Evolutionary conservation across 495 filamentous ascomycete species (phyloP), one percentile per base, ranked within the genome.

Genomic region (Venustampulla echinocandica): DNA sequence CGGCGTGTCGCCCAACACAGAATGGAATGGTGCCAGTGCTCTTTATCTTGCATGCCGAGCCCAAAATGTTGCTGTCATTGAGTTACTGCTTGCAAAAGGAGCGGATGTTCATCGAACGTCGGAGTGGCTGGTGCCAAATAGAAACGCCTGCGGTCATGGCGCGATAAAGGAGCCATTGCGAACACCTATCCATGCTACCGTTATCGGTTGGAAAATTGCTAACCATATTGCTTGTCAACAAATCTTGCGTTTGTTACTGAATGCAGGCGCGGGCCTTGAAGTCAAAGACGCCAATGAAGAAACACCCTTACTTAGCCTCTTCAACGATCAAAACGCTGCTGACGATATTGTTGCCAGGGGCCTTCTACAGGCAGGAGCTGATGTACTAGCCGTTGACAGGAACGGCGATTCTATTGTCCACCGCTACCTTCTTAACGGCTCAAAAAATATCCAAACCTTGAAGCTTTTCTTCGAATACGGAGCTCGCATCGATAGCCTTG

Each of bases 21-120:
- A 2, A 15, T 51, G 14, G n/a, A 11, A 18, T 7, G 48, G 48
- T 20, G 48, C 48, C 3, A 51, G 42, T 19, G 48, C 48, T 24
- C 48, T 51, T 14, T 51, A 45, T 18, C 48, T 51, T 14, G 48
- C 48, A 2, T 32, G 23, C 14, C 17, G 34, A 9, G 41, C 41
- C 13, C 21, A 44, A 6, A 42, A 17, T 42, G 42, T 38, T 5
- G 19, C 10, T 19, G 24, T 30, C 10, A 33, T 58, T 1, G 28
- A 53, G 25, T 21, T 49, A 5, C 25, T 56, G 13, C 32, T 56
- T 0, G 23, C 44, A 13, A 48, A 48, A 23, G 51, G 52, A 7
- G 52, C 42, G 17, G 47, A 58, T 46, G n/a, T 52, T 0, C 14
- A 46, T 21, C 28, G n/a, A 6, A 37, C 44, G 24, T 46, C 43